These are phyloP conservation scores for Liriodendron chinense DNA, from an alignment of 164 flowering plant species.

Conservation along the genomic window DNA sequence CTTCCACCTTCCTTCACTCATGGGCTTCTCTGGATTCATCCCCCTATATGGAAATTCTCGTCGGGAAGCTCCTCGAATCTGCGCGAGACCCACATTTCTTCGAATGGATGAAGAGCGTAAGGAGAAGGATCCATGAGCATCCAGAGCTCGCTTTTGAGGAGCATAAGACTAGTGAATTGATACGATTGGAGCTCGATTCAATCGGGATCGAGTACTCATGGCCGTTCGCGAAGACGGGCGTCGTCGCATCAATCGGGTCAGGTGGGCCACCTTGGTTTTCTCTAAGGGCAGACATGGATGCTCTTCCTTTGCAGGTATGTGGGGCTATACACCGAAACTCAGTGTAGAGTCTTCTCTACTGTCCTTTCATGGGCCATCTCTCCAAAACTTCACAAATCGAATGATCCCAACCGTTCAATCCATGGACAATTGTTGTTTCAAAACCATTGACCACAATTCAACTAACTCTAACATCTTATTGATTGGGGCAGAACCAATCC, in stretches of 20 bases:
- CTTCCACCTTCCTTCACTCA: conserved; percentile 5
- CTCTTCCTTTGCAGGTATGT: conserved; percentile 69
- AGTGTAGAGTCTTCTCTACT: background rate
- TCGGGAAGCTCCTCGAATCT: conserved; percentile 39
- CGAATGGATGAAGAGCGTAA: conserved; percentile 52
- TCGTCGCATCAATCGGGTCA: conserved; percentile 61
- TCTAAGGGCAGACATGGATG: conserved; percentile 90
- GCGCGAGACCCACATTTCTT: conserved; percentile 49
- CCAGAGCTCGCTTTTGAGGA: conserved; percentile 78
- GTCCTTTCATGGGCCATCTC: background rate
- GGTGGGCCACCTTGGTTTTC: conserved; percentile 50
- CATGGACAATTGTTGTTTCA: background rate
- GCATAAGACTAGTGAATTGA: conserved; percentile 48
- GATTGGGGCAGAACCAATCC: too few species aligned
- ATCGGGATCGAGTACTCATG: conserved; percentile 57
- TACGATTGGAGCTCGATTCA: conserved; percentile 57
- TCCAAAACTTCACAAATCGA: background rate
- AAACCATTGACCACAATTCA: background rate
- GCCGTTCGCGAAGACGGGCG: conserved; percentile 74
- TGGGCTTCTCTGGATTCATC: conserved; percentile 9
- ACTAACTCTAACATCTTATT: background rate
- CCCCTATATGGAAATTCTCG: conserved; percentile 3
- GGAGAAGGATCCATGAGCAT: conserved; percentile 63
- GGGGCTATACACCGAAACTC: too few species aligned
- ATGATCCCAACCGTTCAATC: background rate